A percentile compares a stretch with the other conserved stretches of the same genome.
These are phyloP conservation scores for Verbena officinalis DNA, from an alignment of 257 asterid species.

Conservation along the genomic window DNA sequence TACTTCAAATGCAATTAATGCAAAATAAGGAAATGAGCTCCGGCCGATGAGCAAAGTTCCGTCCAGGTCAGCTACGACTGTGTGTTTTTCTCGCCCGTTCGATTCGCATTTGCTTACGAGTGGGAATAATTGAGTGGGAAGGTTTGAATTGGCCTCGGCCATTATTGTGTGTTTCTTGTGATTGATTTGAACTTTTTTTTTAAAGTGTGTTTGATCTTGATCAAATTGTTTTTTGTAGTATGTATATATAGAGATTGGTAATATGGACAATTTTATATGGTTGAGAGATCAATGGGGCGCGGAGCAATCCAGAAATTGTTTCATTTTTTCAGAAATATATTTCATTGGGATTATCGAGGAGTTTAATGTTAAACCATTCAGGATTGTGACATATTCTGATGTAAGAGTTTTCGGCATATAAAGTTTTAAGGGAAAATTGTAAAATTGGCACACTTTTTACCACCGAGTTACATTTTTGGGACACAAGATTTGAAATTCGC, in stretches of 20 bases:
- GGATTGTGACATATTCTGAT: not conserved
- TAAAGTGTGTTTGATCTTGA: not conserved
- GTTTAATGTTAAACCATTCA: slow-evolving; percentile 18
- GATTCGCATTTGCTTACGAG: slow-evolving; percentile 44
- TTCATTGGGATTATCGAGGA: slow-evolving; percentile 37
- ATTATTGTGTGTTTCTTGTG: slow-evolving; percentile 2
- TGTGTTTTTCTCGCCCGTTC: slow-evolving; percentile 44
- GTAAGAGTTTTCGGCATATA: slow-evolving; percentile 13
- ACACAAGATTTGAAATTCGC: too few species aligned
- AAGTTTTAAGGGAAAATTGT: too few species aligned
- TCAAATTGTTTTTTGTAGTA: not conserved
- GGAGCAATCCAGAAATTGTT: slow-evolving; percentile 25
- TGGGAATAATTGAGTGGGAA: slow-evolving; percentile 34
- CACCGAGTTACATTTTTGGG: too few species aligned
- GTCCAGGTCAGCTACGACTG: slow-evolving; percentile 61
- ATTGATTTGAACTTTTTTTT: too few species aligned
- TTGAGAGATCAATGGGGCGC: slow-evolving; percentile 36
- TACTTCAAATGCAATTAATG: slow-evolving; percentile 75
- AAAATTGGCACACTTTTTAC: too few species aligned
- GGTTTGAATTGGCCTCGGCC: slow-evolving; percentile 24
- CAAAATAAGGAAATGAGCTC: slow-evolving; percentile 74
- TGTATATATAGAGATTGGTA: slow-evolving; percentile 10
- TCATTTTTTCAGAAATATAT: not conserved
- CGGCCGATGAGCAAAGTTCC: slow-evolving; percentile 65
- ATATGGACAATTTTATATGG: slow-evolving; percentile 33